These are phyloP conservation scores for Eucalyptus urophylla DNA, from an alignment of 345 rosid genomes.

Conservation along the genomic window DNA sequence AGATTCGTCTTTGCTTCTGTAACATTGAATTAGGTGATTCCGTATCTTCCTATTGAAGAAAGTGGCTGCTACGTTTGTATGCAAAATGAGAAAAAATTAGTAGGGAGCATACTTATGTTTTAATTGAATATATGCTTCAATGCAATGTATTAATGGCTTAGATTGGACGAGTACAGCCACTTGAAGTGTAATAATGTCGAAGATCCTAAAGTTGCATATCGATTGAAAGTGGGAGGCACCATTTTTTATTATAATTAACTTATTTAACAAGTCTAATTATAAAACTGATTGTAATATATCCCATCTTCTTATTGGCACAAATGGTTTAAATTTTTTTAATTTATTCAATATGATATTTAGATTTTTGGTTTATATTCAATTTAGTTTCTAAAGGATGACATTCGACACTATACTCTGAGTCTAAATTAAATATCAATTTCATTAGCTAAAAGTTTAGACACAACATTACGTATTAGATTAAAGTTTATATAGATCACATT, in stretches of 20 bases:
- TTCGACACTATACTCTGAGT: fast-evolving
- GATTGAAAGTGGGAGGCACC: neutral
- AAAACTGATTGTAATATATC: neutral
- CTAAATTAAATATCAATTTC: neutral
- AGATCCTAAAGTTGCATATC: neutral
- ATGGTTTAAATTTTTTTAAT: neutral
- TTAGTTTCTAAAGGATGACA: fast-evolving
- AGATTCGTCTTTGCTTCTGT: neutral
- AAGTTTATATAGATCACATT: neutral
- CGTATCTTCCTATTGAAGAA: neutral
- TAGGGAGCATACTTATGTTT: neutral
- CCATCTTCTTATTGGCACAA: neutral
- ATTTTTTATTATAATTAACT: neutral
- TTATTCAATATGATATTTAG: fast-evolving
- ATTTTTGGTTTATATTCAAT: no score
- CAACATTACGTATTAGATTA: fast-evolving
- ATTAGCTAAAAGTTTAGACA: neutral
- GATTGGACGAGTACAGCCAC: neutral
- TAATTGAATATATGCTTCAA: neutral
- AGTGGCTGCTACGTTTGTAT: neutral
- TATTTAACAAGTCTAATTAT: neutral
- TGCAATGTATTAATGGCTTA: neutral
- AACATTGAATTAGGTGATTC: neutral
- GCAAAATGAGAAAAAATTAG: neutral
- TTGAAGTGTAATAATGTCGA: neutral